Evolutionary conservation across 2,329 filamentous ascomycete species (phyloP).

Genomic region (Periconia macrospinosa): DNA sequence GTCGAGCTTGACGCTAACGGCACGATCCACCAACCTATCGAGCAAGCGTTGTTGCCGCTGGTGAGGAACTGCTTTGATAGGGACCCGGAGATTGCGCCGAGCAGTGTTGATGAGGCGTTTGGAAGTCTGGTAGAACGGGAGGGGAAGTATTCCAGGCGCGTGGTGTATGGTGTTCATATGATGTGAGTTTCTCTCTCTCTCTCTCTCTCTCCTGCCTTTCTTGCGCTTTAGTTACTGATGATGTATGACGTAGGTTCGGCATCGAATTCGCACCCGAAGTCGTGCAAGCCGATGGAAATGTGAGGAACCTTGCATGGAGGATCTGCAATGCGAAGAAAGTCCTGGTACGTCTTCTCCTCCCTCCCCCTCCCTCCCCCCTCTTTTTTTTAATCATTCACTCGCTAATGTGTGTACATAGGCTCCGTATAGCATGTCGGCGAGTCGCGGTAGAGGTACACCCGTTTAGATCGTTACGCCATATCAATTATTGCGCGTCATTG

Average conservation of each 20-base stretch:
- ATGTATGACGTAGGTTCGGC: constrained; percentile 62
- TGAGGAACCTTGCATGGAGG: constrained; percentile 88
- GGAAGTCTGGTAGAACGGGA: constrained; percentile 84
- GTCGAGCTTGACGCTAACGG: constrained; percentile 62
- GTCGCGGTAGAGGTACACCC: constrained; percentile 45
- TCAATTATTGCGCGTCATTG: too few relatives aligned
- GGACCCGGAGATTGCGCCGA: constrained; percentile 86
- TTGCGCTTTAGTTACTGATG: neutral
- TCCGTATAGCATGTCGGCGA: constrained; percentile 53
- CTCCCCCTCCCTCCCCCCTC: neutral
- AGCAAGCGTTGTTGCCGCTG: constrained; percentile 76
- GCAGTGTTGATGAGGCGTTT: constrained; percentile 76
- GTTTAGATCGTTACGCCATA: too few relatives aligned
- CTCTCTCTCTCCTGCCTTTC: too few relatives aligned
- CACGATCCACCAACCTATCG: constrained; percentile 69
- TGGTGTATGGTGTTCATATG: constrained; percentile 91
- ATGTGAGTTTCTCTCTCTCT: constrained; percentile 61
- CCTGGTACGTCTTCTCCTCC: constrained; percentile 62
- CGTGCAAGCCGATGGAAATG: constrained; percentile 87
- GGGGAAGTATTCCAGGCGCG: constrained; percentile 82
- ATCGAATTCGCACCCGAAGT: constrained; percentile 94
- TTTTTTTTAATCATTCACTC: constrained; percentile 10
- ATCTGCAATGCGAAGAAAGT: constrained; percentile 96
- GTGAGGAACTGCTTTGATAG: constrained; percentile 91
- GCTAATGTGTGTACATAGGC: constrained; percentile 29